phyloP scores from a whole-genome alignment of 2,329 filamentous ascomycete genomes.

The Chrysosphaeria jannelii region DNA sequence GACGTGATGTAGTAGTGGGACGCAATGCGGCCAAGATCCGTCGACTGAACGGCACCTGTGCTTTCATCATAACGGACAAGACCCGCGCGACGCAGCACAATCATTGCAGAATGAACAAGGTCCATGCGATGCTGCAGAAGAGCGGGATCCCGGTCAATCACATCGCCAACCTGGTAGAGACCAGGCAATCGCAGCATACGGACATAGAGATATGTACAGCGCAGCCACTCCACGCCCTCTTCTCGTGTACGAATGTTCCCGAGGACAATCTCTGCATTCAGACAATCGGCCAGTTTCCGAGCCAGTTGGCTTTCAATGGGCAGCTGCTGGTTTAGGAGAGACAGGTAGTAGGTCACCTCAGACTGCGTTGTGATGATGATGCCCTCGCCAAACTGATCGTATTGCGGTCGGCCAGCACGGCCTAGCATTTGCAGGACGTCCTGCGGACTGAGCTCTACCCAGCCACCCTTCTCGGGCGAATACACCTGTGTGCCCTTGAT shows the following conservation, averaged over 20 bases:
- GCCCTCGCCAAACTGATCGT: conserved; percentile 89
- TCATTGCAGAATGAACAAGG: conserved; percentile 75
- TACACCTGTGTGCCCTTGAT: conserved; percentile 98
- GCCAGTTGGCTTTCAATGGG: conserved; percentile 94
- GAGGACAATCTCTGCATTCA: conserved; percentile 87
- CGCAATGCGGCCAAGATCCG: conserved; percentile 79
- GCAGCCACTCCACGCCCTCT: conserved; percentile 95
- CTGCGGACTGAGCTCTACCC: conserved; percentile 91
- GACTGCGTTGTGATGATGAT: conserved; percentile 92
- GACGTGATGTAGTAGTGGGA: conserved; percentile 98
- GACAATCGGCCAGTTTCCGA: conserved; percentile 73
- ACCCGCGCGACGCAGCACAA: conserved; percentile 59
- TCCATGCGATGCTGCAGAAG: conserved; percentile 96
- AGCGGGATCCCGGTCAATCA: conserved; percentile 77
- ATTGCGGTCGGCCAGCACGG: conserved; percentile 84
- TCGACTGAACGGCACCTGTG: conserved; percentile 61
- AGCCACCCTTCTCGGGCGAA: conserved; percentile 92
- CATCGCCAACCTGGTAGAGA: conserved; percentile 79
- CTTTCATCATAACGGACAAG: conserved; percentile 91
- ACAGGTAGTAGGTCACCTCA: conserved; percentile 93
- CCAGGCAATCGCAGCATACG: conserved; percentile 90
- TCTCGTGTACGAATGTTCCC: conserved; percentile 78
- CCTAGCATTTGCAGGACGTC: conserved; percentile 97
- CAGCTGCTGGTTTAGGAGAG: conserved; percentile 82
- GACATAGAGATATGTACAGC: conserved; percentile 93